Evolutionary conservation across 2,329 filamentous ascomycete genomes (phyloP), one percentile per base, ranked within the genome.

Genomic region (Alternaria solani): DNA sequence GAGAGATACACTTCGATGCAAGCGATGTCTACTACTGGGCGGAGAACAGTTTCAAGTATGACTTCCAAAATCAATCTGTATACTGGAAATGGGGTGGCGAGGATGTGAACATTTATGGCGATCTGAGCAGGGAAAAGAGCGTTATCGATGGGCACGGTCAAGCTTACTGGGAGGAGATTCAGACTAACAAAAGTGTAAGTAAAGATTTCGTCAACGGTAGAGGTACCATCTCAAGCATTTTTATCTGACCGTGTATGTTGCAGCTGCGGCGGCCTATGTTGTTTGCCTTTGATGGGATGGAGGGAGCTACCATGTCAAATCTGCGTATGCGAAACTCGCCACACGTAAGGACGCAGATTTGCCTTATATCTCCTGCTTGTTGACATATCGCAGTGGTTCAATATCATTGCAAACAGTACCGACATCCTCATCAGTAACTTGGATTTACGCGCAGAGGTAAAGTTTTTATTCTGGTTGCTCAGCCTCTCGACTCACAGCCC

Each of bases 1-100:
- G 38, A 7, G 38, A 39, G 11, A 39, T 39, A 39, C 38, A 39
- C 38, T 39, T 39, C 38, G 38, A 46, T 30, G 26, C 43, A n/a
- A 46, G 43, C 12, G 26, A 46, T 11, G 43, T 46, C 25, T 46
- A 46, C 14, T 62, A 60, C 53, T 64, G 59, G 62, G 59, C 61
- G 42, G 49, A 57, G 36, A 57, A 64, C 14, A 47, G 52, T 8
- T 64, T 62, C 53, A 59, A 64, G 32, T 47, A 59, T 12, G 46
- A 59, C 11, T 90, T 85, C 75, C 88, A 90, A 67, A 88, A 88
- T 61, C 82, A 84, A 2, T 87, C 85, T 0, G 84, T 84, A 2
- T 89, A 89, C 79, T 89, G 87, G 81, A 82, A 86, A 67, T 81
- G 88, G 44, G 87, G 87, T 43, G 88, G 88, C 28, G 79, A 83